Evolutionary conservation across 805 yeast genomes (phyloP).

Genomic region (Dipodascopsis uninucleata): DNA sequence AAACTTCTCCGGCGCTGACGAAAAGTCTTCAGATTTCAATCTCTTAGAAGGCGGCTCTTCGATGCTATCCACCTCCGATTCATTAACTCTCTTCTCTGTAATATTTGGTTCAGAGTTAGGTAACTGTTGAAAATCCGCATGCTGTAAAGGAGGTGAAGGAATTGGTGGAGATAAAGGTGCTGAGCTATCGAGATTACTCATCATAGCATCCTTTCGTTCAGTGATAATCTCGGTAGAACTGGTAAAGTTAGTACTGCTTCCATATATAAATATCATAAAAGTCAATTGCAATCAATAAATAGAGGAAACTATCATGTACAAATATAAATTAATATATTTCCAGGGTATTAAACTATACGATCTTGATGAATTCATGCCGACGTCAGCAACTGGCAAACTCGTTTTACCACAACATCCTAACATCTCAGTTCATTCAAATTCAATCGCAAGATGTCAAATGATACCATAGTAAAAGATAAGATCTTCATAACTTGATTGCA

Average conservation of each 20-base stretch:
- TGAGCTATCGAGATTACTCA: not conserved
- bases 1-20: conserved; percentile 6
- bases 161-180: conserved; percentile 28
- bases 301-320: not conserved
- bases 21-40: conserved; percentile 12
- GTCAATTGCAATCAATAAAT: not conserved
- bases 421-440: no score
- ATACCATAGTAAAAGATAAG: no score
- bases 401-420: no score
- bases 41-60: conserved; percentile 25
- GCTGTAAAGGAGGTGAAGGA: conserved; percentile 26
- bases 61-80: conserved; percentile 5
- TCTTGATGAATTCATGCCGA: no score
- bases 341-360: not conserved
- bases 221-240: no score
- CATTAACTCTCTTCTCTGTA: conserved; percentile 6
- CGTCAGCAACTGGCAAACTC: no score
- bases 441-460: no score
- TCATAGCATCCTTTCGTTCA: no score
- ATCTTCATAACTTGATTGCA: no score
- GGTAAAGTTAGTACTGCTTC: not conserved
- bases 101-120: no score
- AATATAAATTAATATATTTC: not conserved
- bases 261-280: not conserved
- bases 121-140: conserved; percentile 10